A percentile compares a stretch with the other conserved stretches of the same genome.
phyloP scores from a whole-genome alignment of 2,329 filamentous ascomycete genomes.

The Xylariaceae sp. region DNA sequence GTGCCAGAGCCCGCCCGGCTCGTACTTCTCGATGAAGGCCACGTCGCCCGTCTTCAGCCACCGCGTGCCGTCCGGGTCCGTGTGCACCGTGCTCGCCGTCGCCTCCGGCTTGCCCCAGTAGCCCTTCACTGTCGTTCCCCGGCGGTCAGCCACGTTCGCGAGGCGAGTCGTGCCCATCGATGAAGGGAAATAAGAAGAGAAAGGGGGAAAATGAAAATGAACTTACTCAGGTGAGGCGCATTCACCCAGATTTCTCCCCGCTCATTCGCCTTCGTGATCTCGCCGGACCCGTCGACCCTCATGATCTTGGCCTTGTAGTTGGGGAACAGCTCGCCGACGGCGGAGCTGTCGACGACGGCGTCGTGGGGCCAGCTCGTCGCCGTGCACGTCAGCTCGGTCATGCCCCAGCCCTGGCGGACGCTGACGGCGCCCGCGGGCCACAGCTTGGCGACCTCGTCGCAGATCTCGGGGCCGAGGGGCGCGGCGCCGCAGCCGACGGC shows the following conservation, averaged over 20 bases:
- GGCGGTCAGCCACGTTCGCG: too few relatives aligned
- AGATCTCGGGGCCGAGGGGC: conserved; percentile 52
- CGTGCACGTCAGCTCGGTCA: conserved; percentile 77
- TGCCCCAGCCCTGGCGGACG: conserved; percentile 70
- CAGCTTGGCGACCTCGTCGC: conserved; percentile 49
- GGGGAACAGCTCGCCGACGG: conserved; percentile 60
- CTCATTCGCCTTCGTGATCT: conserved; percentile 42
- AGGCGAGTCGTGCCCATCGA: not conserved
- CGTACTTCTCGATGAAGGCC: conserved; percentile 55
- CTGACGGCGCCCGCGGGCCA: conserved; percentile 33
- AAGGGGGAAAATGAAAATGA: conserved; percentile 5
- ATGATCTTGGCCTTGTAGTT: conserved; percentile 65
- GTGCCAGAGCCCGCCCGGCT: conserved; percentile 41
- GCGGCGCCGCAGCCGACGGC: conserved; percentile 59
- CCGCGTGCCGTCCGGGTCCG: conserved; percentile 40
- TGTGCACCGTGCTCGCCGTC: conserved; percentile 49
- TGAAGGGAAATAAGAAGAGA: not conserved
- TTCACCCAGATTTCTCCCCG: conserved; percentile 67
- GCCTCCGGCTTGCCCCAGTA: conserved; percentile 69
- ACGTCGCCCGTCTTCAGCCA: conserved; percentile 75
- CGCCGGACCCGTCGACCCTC: conserved; percentile 42
- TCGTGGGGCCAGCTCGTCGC: conserved; percentile 56
- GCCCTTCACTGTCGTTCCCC: conserved; percentile 56
- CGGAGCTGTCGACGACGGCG: conserved; percentile 27
- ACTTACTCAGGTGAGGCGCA: too few relatives aligned